phyloP scores from a whole-genome alignment of 768 basidiomycete species.

The Boletus tylopilopsis region DNA sequence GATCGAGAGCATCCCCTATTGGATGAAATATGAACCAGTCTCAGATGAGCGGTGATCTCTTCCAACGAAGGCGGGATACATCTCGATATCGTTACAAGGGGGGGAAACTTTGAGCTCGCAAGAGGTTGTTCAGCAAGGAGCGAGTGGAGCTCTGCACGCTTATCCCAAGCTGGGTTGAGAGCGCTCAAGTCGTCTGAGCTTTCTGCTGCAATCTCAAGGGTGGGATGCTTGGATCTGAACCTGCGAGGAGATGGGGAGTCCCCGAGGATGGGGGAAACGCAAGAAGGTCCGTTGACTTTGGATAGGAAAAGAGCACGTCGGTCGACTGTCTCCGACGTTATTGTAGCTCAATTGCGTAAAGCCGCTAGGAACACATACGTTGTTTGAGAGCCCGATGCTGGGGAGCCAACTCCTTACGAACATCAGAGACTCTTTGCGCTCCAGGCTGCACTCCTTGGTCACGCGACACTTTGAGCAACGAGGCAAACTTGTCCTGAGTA shows the following conservation, averaged over 20 bases:
- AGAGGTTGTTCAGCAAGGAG: constrained; percentile 28
- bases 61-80: constrained; percentile 63
- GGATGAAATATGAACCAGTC: constrained; percentile 16
- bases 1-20: constrained; percentile 19
- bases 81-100: constrained; percentile 3
- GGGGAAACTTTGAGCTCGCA: background rate
- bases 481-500: constrained; percentile 59
- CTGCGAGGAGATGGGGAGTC: constrained; percentile 69
- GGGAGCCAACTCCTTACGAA: constrained; percentile 71
- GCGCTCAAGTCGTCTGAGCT: background rate
- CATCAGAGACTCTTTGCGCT: constrained; percentile 48
- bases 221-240: constrained; percentile 56
- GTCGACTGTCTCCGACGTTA: constrained; percentile 45
- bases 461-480: constrained; percentile 56
- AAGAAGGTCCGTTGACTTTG: constrained; percentile 66
- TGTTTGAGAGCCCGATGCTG: constrained; percentile 73
- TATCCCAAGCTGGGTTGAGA: constrained; percentile 43
- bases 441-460: constrained; percentile 48
- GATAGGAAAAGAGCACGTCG: constrained; percentile 73
- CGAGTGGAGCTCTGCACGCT: constrained; percentile 61
- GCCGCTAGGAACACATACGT: constrained; percentile 41
- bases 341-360: background rate
- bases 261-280: constrained; percentile 53
- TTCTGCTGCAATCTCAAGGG: constrained; percentile 46
- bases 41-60: constrained; percentile 66